Evolutionary conservation across 208 protist species (phyloP).

Genomic region (Crithidia expoeki): DNA sequence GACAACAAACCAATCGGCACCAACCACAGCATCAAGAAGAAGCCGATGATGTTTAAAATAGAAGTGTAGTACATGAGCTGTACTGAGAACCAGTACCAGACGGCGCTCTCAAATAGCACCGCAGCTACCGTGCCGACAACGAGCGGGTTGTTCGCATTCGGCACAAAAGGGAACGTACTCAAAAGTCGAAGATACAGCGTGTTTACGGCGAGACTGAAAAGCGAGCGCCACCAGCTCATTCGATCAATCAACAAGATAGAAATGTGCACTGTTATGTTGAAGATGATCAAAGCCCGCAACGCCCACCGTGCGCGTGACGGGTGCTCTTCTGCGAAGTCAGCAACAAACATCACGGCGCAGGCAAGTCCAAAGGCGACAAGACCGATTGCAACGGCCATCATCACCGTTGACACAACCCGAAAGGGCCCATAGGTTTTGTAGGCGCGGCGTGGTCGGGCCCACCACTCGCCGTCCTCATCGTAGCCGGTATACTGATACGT

Average conservation of each 20-base stretch:
- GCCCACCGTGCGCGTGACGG: constrained; percentile 39
- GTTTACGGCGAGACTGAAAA: constrained; percentile 54
- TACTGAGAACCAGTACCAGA: constrained; percentile 55
- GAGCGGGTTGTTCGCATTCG: constrained; percentile 31
- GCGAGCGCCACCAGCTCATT: constrained; percentile 54
- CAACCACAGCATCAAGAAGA: constrained; percentile 70
- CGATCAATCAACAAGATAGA: constrained; percentile 54
- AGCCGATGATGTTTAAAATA: constrained; percentile 29
- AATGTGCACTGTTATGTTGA: constrained; percentile 44
- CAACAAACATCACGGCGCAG: constrained; percentile 43
- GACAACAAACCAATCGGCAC: constrained; percentile 57
- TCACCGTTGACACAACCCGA: constrained; percentile 47
- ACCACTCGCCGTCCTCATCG: constrained; percentile 29
- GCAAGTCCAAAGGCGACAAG: constrained; percentile 43
- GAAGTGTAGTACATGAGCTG: constrained; percentile 38
- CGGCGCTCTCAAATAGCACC: constrained; percentile 43
- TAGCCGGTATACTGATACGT: constrained; percentile 16
- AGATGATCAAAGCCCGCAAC: constrained; percentile 39
- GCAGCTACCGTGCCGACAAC: constrained; percentile 30
- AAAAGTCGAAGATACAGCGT: constrained; percentile 51
- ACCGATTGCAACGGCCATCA: constrained; percentile 40
- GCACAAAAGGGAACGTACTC: constrained; percentile 48
- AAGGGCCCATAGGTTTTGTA: constrained; percentile 57
- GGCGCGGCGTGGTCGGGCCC: constrained; percentile 17
- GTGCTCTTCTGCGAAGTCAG: constrained; percentile 64